Evolutionary conservation across 441 rosid species (phyloP), one percentile per base, ranked within the genome.

Genomic region (Aquilaria agallochum): DNA sequence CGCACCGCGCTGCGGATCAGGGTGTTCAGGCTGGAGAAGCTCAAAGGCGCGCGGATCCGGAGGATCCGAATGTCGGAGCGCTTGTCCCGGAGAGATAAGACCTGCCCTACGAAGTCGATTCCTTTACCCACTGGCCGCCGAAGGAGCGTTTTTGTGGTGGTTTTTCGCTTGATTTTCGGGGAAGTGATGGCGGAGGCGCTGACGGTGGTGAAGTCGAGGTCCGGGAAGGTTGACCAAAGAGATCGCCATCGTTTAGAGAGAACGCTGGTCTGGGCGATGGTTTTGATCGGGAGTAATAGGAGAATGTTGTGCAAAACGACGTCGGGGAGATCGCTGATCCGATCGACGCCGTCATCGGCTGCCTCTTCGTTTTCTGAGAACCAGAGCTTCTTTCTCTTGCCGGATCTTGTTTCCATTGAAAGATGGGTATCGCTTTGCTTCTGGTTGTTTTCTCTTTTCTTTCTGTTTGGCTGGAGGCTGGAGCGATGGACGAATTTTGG

Each of bases 191-290:
- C 33, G 1, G 13, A 9, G 8, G 76, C 56, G 60, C 69, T 57
- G 27, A 82, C 63, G 53, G 86, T 66, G 56, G 88, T 86, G 80
- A 92, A 92, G 67, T 89, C 98, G 2, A 92, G 96, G 64, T 92
- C 98, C 2, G 98, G 96, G 45, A 86, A 80, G 11, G 96, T 77
- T 63, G 69, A 79, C 92, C 96, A 86, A 6, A 87, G 79, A 44
- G 80, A 78, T 67, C 88, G 69, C 87, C 88, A 92, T 50, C 88
- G 59, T 75, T 78, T 88, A 0, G 95, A 89, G 31, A 92, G 66
- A 11, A 65, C 58, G 71, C 87, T 76, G 30, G 85, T 84, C 70
- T 62, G 78, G 0, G 92, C 96, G 27, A 78, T 76, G 46, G 80
- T 64, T 82, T 79, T 76, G 63, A 87, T 69, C 30, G 95, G 92